Conservation (phyloP, 1,139 yeast species). For the Pichia kudriavzevii region DNA sequence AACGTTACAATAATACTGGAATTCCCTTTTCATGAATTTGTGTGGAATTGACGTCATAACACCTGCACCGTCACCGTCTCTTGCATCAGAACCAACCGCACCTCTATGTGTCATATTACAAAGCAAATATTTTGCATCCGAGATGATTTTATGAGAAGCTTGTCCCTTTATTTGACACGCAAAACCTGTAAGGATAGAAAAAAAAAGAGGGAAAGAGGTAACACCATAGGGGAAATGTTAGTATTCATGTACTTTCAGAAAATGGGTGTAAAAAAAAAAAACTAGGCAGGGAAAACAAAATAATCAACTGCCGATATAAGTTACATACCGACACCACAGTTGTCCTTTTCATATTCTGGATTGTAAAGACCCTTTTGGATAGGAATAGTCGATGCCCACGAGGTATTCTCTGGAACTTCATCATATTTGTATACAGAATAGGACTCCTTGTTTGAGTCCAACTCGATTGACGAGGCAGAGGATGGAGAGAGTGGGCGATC, state of each 20-base stretch:
- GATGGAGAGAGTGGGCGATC: constrained; percentile 1
- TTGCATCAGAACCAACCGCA: constrained; percentile 90
- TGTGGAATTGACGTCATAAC: constrained; percentile 91
- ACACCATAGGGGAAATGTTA: too few relatives aligned
- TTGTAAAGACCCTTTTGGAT: constrained; percentile 84
- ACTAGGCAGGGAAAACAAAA: not conserved
- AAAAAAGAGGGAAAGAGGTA: not conserved
- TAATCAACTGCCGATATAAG: not conserved
- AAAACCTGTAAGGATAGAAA: constrained; percentile 38
- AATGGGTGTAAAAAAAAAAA: not conserved
- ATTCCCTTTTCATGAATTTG: constrained; percentile 76
- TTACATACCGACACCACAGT: constrained; percentile 78
- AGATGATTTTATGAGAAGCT: constrained; percentile 83
- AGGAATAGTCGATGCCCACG: constrained; percentile 92
- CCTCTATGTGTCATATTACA: constrained; percentile 99
- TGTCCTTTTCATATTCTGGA: constrained; percentile 91
- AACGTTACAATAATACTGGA: constrained; percentile 49
- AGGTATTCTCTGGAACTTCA: constrained; percentile 68
- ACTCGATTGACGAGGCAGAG: not conserved
- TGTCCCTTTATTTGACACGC: constrained; percentile 89
- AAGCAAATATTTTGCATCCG: constrained; percentile 79
- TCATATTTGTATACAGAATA: constrained; percentile 50
- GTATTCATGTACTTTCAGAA: not conserved
- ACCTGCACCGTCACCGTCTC: constrained; percentile 99
- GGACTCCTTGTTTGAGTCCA: too few relatives aligned